These are phyloP conservation scores for Agrocybe pediades DNA, from an alignment of 768 basidiomycete species.

Conservation along the genomic window DNA sequence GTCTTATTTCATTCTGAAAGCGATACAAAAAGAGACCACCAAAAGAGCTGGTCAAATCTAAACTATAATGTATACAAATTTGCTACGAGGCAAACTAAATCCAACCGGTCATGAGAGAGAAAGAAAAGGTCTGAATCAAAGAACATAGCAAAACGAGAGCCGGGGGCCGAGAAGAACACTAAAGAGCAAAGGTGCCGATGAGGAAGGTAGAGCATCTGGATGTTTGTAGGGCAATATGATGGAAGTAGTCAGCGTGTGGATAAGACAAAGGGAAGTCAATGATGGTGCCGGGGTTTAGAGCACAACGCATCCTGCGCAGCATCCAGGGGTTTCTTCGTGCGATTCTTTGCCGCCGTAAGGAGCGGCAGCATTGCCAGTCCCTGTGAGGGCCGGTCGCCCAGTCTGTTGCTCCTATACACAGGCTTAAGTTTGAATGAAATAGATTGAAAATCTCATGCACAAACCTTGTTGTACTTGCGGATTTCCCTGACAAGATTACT, in stretches of 20 bases:
- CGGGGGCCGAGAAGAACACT: conserved; percentile 6
- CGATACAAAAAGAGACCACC: conserved; percentile 4
- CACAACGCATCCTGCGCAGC: conserved; percentile 73
- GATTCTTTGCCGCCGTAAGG: conserved; percentile 51
- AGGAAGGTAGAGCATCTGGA: conserved; percentile 29
- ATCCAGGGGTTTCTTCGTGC: conserved; percentile 58
- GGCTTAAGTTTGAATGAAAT: conserved; percentile 9
- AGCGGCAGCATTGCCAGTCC: conserved; percentile 38
- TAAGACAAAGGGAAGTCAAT: conserved; percentile 13
- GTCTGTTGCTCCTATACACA: conserved; percentile 70
- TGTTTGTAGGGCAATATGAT: conserved; percentile 11
- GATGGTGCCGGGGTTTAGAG: conserved; percentile 32
- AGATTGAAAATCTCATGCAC: conserved; percentile 11
- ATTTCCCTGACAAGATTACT: conserved; percentile 92
- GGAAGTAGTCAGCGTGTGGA: conserved; percentile 12
- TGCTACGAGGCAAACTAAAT: conserved; percentile 17
- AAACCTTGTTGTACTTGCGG: conserved; percentile 89
- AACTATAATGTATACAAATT: conserved; percentile 20
- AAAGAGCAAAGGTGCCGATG: conserved; percentile 7
- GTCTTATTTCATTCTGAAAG: not conserved
- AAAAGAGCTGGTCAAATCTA: conserved; percentile 14
- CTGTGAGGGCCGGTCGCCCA: conserved; percentile 64
- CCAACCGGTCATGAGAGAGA: conserved; percentile 10
- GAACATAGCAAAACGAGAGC: conserved; percentile 13
- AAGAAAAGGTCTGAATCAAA: conserved; percentile 15